phyloP scores from a whole-genome alignment of 257 asterid species.

The Ajuga chamaepitys region DNA sequence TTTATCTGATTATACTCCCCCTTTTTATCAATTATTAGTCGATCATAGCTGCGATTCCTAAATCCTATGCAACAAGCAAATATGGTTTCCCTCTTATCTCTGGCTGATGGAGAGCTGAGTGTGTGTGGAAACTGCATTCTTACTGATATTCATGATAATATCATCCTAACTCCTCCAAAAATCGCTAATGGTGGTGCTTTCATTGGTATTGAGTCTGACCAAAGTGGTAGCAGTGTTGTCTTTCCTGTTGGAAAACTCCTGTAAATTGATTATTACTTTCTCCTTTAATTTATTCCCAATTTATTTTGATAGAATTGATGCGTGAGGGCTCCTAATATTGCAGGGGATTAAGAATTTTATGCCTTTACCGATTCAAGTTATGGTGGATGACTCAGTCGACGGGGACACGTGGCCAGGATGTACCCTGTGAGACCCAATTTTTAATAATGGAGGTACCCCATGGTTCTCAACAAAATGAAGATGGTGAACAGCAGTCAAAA shows the following conservation, averaged over 20 bases:
- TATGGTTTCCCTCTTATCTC: constrained; percentile 38
- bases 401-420: constrained; percentile 57
- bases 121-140: constrained; percentile 46
- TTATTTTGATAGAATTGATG: neutral
- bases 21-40: neutral
- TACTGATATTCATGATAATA: constrained; percentile 34
- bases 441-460: constrained; percentile 52
- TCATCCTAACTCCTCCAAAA: constrained; percentile 40
- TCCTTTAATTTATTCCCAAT: neutral
- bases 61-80: neutral
- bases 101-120: constrained; percentile 40
- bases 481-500: constrained; percentile 2
- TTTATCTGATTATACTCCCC: neutral
- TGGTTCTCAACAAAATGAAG: constrained; percentile 14
- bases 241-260: constrained; percentile 67
- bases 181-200: constrained; percentile 37
- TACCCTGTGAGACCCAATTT: constrained; percentile 80
- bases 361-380: constrained; percentile 62
- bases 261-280: constrained; percentile 34
- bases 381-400: constrained; percentile 95
- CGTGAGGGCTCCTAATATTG: neutral
- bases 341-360: constrained; percentile 66
- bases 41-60: too few species aligned
- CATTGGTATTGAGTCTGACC: constrained; percentile 56
- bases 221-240: constrained; percentile 41